Percentiles rank a stretch among this genome's conserved stretches.
phyloP scores from a whole-genome alignment of 495 filamentous ascomycete species.

The Wilcoxina mikolae region DNA sequence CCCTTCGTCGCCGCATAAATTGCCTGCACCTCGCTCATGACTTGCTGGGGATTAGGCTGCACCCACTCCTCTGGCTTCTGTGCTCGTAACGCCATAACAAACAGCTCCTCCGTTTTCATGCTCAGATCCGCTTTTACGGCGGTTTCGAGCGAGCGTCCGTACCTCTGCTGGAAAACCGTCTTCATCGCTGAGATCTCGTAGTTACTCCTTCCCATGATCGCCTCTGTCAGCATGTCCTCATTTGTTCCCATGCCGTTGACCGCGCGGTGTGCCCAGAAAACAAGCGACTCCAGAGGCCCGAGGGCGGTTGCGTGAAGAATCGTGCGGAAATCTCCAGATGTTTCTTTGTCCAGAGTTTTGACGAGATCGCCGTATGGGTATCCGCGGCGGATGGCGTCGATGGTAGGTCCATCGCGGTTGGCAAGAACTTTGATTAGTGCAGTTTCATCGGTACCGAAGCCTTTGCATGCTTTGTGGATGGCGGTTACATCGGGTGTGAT shows the following conservation, averaged over 20 bases:
- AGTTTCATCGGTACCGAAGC: conserved; percentile 69
- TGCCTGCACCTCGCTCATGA: conserved; percentile 34
- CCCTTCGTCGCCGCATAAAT: conserved; percentile 53
- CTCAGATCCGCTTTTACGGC: conserved; percentile 66
- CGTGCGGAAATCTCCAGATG: conserved; percentile 52
- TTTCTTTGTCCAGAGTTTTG: conserved; percentile 62
- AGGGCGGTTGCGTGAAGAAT: conserved; percentile 56
- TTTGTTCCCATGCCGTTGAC: conserved; percentile 72
- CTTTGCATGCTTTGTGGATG: conserved; percentile 74
- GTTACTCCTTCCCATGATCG: conserved; percentile 67
- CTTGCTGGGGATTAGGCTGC: conserved; percentile 51
- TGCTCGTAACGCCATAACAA: conserved; percentile 58
- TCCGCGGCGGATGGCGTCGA: conserved; percentile 50
- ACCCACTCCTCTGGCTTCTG: conserved; percentile 58
- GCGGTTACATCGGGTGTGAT: conserved; percentile 49
- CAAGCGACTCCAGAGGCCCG: conserved; percentile 62
- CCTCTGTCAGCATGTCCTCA: conserved; percentile 69
- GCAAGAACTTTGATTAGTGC: conserved; percentile 48
- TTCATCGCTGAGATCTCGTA: conserved; percentile 76
- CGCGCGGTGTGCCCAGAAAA: conserved; percentile 46
- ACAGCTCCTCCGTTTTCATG: conserved; percentile 69
- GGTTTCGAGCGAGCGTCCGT: conserved; percentile 43
- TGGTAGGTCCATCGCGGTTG: conserved; percentile 54
- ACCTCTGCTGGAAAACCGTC: conserved; percentile 50
- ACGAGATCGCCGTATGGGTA: conserved; percentile 56